Evolutionary conservation across 768 basidiomycete species (phyloP).

Genomic region (Tylopilus sp.): DNA sequence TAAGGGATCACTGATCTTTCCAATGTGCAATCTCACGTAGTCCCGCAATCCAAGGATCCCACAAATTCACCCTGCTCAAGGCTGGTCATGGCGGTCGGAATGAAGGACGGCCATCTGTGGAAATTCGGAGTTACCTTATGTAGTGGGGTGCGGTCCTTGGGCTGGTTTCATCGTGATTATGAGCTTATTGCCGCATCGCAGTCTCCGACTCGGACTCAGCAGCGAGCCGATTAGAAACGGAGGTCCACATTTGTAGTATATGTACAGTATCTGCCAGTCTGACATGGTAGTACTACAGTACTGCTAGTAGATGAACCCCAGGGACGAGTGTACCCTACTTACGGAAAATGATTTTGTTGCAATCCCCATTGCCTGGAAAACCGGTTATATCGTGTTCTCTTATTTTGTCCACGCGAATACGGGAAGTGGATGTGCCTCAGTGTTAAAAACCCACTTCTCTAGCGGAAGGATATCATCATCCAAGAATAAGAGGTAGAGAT

Average conservation of each 20-base stretch:
- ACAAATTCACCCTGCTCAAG: constrained; percentile 77
- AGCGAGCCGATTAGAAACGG: too few relatives aligned
- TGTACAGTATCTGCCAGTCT: too few relatives aligned
- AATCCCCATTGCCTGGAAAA: neutral
- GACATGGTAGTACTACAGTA: too few relatives aligned
- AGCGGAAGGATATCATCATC: constrained; percentile 58
- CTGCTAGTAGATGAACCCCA: too few relatives aligned
- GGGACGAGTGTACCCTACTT: neutral
- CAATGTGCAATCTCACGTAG: constrained; percentile 62
- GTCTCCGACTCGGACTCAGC: too few relatives aligned
- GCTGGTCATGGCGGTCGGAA: constrained; percentile 25
- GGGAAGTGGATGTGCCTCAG: constrained; percentile 76
- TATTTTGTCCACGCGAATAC: constrained; percentile 62
- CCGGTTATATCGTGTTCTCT: constrained; percentile 31
- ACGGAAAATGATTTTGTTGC: neutral
- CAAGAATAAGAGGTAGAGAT: constrained; percentile 67
- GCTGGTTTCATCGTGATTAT: neutral
- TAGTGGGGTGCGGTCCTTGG: neutral
- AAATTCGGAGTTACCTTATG: constrained; percentile 12
- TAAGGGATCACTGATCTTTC: neutral
- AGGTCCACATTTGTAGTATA: too few relatives aligned
- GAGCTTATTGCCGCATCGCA: neutral
- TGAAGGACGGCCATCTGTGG: neutral
- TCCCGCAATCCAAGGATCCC: constrained; percentile 91
- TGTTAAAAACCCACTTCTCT: constrained; percentile 60